Conservation (phyloP, 192 early-diverging fungal species). For the Gorgonomyces haynaldii region DNA sequence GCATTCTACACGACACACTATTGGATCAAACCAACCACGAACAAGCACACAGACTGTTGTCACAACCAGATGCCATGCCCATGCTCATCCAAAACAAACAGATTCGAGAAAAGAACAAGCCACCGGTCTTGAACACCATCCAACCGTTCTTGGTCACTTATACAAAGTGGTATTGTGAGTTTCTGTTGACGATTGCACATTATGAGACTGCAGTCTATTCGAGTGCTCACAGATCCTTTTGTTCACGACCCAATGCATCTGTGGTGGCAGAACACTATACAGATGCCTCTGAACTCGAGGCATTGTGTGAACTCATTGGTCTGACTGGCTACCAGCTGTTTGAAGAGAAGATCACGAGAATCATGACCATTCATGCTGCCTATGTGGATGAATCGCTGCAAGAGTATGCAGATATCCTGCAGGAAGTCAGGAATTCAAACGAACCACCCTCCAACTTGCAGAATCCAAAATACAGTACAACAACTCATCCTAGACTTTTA, state of each 20-base stretch:
- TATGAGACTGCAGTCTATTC: constrained; percentile 16
- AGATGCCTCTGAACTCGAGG: constrained; percentile 15
- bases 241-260: not conserved
- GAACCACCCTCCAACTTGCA: not conserved
- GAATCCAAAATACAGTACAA: not conserved
- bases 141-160: constrained; percentile 16
- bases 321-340: constrained; percentile 21
- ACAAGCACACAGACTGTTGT: not conserved
- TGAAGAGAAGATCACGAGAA: constrained; percentile 19
- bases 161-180: constrained; percentile 21
- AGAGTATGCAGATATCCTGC: constrained; percentile 2
- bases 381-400: not conserved
- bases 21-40: constrained; percentile 14
- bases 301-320: constrained; percentile 22
- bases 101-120: constrained; percentile 4
- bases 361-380: constrained; percentile 6
- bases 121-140: constrained; percentile 8
- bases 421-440: not conserved
- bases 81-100: constrained; percentile 2
- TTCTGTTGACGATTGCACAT: constrained; percentile 13
- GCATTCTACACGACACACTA: constrained; percentile 14
- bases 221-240: constrained; percentile 7
- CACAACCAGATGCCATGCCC: constrained; percentile 12
- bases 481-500: not conserved
- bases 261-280: constrained; percentile 25